Evolutionary conservation across 176 grass and related monocot genomes (phyloP).

Genomic region (Chrysopogon serrulatus): DNA sequence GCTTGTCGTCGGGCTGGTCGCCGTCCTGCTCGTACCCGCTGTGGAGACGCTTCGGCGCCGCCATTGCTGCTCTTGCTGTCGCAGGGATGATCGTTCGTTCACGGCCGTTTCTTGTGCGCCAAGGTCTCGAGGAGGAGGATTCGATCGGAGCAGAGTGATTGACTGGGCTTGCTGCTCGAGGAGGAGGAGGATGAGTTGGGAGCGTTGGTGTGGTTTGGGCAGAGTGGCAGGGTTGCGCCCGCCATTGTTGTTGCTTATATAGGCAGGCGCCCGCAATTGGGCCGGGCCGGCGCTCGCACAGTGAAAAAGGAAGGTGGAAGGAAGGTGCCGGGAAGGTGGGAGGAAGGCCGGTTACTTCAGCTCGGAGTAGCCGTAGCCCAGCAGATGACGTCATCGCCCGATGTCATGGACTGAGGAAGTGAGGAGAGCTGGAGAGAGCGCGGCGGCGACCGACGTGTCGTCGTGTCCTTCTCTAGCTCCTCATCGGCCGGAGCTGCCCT

Average conservation of each 20-base stretch:
- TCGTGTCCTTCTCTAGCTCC: neutral
- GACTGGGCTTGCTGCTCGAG: neutral
- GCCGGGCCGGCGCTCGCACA: neutral
- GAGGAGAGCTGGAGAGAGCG: neutral
- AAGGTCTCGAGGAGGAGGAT: neutral
- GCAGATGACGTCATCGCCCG: neutral
- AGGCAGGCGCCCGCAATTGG: neutral
- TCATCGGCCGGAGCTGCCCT: neutral
- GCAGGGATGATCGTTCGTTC: no score
- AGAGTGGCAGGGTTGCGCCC: neutral
- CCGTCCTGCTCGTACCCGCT: constrained; percentile 44
- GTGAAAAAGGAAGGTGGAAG: constrained; percentile 11
- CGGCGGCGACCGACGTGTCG: neutral
- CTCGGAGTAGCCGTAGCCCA: neutral
- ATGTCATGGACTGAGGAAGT: neutral
- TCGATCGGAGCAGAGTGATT: neutral
- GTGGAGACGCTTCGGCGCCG: constrained; percentile 46
- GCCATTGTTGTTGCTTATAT: neutral
- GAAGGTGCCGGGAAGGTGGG: constrained; percentile 44
- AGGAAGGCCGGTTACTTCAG: neutral
- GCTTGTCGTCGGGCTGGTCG: constrained; percentile 52
- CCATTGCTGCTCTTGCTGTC: constrained; percentile 34
- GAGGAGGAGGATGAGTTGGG: neutral
- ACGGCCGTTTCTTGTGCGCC: neutral
- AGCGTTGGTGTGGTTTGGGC: neutral